A percentile compares a stretch with the other conserved stretches of the same genome.
phyloP scores from a whole-genome alignment of 169 alveolate species.

The Plasmodium cynomolgi region DNA sequence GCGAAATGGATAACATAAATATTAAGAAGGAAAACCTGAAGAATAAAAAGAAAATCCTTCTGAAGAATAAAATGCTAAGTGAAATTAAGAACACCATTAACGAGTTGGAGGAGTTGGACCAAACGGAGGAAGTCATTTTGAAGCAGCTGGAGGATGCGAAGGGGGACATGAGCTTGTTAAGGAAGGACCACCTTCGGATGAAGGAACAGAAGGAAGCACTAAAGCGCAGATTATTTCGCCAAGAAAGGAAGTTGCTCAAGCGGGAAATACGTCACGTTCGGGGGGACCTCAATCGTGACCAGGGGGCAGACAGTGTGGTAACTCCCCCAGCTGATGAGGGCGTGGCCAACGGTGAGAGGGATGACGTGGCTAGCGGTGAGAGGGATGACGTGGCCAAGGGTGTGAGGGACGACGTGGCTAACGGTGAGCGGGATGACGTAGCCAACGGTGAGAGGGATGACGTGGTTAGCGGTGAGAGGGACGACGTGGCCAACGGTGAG shows the following conservation, averaged over 20 bases:
- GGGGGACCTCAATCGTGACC: neutral
- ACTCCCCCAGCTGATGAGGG: neutral
- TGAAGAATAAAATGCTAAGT: constrained; percentile 47
- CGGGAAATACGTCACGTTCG: constrained; percentile 2
- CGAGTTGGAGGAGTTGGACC: constrained; percentile 28
- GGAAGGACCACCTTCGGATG: constrained; percentile 4
- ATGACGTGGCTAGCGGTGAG: neutral
- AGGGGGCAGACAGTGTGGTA: neutral
- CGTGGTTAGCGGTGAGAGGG: neutral
- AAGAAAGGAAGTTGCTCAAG: constrained; percentile 32
- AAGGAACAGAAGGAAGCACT: constrained; percentile 35
- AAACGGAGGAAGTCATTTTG: constrained; percentile 22
- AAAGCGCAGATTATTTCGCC: constrained; percentile 14
- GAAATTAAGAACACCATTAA: constrained; percentile 38
- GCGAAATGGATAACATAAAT: constrained; percentile 53
- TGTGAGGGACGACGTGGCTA: neutral
- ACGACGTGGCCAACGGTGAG: neutral
- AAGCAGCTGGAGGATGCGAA: constrained; percentile 26
- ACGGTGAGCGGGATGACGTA: neutral
- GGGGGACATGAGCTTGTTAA: constrained; percentile 11
- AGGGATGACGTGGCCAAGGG: too few species aligned
- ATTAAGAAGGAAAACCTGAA: constrained; percentile 52
- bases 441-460: neutral
- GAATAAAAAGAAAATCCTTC: constrained; percentile 45
- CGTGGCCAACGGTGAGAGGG: neutral